Evolutionary conservation across 2,329 filamentous ascomycete species (phyloP), one percentile per base, ranked within the genome.

Genomic region (Clathrospora elynae): DNA sequence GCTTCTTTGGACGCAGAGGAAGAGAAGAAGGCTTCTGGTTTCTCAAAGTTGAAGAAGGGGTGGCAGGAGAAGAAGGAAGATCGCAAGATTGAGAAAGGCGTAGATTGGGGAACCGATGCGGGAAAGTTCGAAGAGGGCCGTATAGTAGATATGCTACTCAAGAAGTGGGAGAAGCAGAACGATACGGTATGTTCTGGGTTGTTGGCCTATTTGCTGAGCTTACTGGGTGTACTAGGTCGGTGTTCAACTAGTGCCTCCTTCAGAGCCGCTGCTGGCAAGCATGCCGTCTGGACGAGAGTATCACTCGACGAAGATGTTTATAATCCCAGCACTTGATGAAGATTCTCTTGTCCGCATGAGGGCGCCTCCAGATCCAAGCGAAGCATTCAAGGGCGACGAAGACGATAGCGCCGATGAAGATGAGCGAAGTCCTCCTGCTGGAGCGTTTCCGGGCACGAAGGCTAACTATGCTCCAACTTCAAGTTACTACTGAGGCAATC

Each of bases 231-330:
- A 31, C 7, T 49, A 92, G 84, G 85, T 96, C 59, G 89, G 91
- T 47, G 86, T 90, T 0, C 90, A 96, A 66, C 42, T 76, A 2
- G 80, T 97, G 20, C 90, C 91, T 0, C 78, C 87, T 0, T 79
- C 81, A 4, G 85, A 84, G 10, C 81, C 87, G 0, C 73, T 96
- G 7, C 71, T 95, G 4, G 80, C 87, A 5, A 85, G 83, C 48
- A 87, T 97, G 74, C 92, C 93, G 0, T 92, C 88, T 1, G 92
- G 92, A 2, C 82, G 92, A 51, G 91, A 96, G 60, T 90, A 96
- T 38, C 87, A 95, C 39, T 79, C 76, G 0, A 74, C 89, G 23
- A 85, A 85, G 59, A 76, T 82, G 1, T 96, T 84, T 57, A 75
- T 79, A 5, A 80, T 83, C 0, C 86, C 87, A 0, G 67, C 72